Percentiles rank a stretch among this genome's conserved stretches.
Conservation (phyloP, 176 grass and related monocot genomes). For the Musa beccarii region DNA sequence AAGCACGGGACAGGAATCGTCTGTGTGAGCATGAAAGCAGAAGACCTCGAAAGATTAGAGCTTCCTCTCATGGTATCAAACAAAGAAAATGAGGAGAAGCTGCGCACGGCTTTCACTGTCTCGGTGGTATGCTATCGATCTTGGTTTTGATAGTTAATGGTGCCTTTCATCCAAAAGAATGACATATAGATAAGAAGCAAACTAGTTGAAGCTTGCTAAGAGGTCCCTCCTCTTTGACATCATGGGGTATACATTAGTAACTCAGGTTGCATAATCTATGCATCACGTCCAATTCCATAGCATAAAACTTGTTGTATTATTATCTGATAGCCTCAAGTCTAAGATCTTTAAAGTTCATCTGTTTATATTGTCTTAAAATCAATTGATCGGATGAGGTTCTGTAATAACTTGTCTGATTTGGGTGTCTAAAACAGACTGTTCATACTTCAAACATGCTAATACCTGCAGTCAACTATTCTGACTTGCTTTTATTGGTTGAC, state of each 20-base stretch:
- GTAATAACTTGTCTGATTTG: too few relatives aligned
- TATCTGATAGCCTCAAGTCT: too few relatives aligned
- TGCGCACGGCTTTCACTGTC: slow-evolving; percentile 72
- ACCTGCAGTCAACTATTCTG: too few relatives aligned
- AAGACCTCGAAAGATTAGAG: slow-evolving; percentile 78
- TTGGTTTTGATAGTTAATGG: not conserved
- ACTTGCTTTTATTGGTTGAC: not conserved
- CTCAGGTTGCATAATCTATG: not conserved
- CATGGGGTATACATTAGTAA: not conserved
- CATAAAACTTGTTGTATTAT: not conserved
- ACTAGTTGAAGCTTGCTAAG: too few relatives aligned
- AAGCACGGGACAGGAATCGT: slow-evolving; percentile 92
- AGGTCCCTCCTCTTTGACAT: too few relatives aligned
- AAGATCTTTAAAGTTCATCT: not conserved
- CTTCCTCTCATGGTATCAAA: slow-evolving; percentile 86
- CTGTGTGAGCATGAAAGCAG: slow-evolving; percentile 97
- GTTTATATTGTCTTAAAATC: too few relatives aligned
- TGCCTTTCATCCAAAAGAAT: not conserved
- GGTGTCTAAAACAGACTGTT: too few relatives aligned
- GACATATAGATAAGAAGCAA: not conserved
- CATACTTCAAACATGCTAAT: not conserved
- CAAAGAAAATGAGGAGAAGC: slow-evolving; percentile 98
- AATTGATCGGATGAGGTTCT: too few relatives aligned
- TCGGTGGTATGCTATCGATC: slow-evolving; percentile 46
- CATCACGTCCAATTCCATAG: not conserved